A percentile compares a stretch with the other conserved stretches of the same genome.
Conservation (phyloP, 2,329 filamentous ascomycete species). For the Thielaviopsis ethacetica region DNA sequence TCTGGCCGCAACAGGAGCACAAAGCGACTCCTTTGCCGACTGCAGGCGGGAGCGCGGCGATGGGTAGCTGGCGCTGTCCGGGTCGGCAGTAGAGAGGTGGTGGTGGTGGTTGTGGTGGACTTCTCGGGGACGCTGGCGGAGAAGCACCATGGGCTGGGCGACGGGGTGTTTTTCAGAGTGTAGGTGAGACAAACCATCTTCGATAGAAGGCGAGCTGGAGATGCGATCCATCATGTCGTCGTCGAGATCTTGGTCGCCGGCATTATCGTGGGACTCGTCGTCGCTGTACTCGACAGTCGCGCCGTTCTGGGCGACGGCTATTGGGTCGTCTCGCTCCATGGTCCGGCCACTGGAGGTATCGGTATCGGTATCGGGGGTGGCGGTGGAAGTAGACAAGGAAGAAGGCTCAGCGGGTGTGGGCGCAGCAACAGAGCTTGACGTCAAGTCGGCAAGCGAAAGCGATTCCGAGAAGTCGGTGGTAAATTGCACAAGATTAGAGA, state of each 20-base stretch:
- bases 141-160: not conserved
- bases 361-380: constrained; percentile 15
- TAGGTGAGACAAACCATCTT: constrained; percentile 75
- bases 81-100: not conserved
- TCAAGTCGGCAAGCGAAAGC: not conserved
- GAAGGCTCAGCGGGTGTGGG: not conserved
- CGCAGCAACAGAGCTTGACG: not conserved
- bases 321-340: constrained; percentile 37
- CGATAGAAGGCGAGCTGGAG: constrained; percentile 94
- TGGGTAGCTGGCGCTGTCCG: not conserved
- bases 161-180: not conserved
- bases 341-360: constrained; percentile 20
- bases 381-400: not conserved
- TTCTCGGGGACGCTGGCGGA: not conserved
- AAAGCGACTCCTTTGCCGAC: not conserved
- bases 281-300: constrained; percentile 18
- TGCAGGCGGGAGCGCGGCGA: not conserved
- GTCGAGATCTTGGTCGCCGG: constrained; percentile 63
- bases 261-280: constrained; percentile 40
- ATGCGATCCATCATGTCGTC: constrained; percentile 98
- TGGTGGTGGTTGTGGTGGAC: not conserved
- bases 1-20: not conserved
- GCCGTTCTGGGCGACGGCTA: constrained; percentile 46
- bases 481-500: not conserved
- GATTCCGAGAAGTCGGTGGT: not conserved